Base-by-base conservation (phyloP, 2,329 filamentous ascomycete species). In the Sporothrix pseudoabietina region DNA sequence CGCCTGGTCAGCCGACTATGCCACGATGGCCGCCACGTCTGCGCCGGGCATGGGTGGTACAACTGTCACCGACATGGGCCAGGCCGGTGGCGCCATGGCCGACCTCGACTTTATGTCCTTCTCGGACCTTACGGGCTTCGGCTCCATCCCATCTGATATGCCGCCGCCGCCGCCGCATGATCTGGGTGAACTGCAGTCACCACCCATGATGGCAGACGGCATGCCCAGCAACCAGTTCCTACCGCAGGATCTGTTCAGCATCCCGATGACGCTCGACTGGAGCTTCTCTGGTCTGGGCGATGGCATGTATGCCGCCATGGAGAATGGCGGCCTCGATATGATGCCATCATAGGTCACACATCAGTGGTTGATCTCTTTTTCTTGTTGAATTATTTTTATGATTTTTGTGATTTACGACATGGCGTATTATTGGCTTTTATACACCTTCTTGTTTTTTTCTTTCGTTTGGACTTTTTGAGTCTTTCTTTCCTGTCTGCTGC, bases 201-300 rank as follows among this genome's bases (percentile, higher is more conserved):
- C 80, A 44, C 80, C 80, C 44, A 44, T 61, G 59, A 75, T 78
- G 7, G 75, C 77, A 7, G 79, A 79, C n/a, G 79, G 79, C 3
- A 69, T 78, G 8, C 94, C 94, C 79, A 59, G 94, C 78, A 92
- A 97, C 77, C 94, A 94, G 0, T 91, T 97, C 78, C 89, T 98
- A 30, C 95, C 96, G 4, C 94, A 95, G 78, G 96, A 98, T 82
- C 82, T 98, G 35, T 99, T 96, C 90, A 92, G 95, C 80, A 91
- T 98, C 88, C 94, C 95, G 1, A 97, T 97, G 91, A 97, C 93
- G 2, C 87, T 98, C 30, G 95, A 98, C 80, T 98, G 94, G 94
- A 94, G 88, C 78, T 91, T 88, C 87, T 88, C 88, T 1, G 89
- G 90, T 80, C 89, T 91, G 85, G 90, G 87, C 44, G 88, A 88